Base-by-base conservation (phyloP, 345 rosid genomes). In the Nephelium lappaceum region DNA sequence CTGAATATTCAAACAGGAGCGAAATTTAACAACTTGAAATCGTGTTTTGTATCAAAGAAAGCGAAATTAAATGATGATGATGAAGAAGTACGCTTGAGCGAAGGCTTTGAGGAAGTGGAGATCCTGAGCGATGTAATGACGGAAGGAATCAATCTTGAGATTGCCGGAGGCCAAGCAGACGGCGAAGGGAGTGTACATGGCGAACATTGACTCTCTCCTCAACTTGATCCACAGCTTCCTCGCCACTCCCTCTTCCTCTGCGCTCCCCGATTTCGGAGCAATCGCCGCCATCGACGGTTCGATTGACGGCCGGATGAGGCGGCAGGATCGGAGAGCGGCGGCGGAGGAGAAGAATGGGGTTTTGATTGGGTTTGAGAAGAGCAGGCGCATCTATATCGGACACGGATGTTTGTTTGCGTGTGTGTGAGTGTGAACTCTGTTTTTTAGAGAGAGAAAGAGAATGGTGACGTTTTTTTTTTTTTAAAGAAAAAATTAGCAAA, bases 31-130 rank as follows among this genome's bases (percentile, higher is more conserved):
- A 64, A 60, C 51, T 45, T 5, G 51, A 45, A 45, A 45, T 45
- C 3, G 36, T 31, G 3, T 31, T 31, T 31, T 31, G 36, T 0
- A 31, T 31, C 36, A 31, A 31, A 31, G 36, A 31, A 31, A 31
- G 36, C 51, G 51, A 45, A 45, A 45, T 45, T 11, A 45, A 45
- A 11, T 5, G 39, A n/a, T n/a, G n/a, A n/a, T n/a, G n/a, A n/a
- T n/a, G n/a, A n/a, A 25, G 47, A 88, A 98, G 89, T 81, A 94
- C 99, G 98, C 99, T 31, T 87, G 92, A 61, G 92, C 90, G 72
- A 91, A 94, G 72, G 99, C 91, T 78, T 92, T 94, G 43, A 97
- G 98, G 86, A 93, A 97, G 82, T 90, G 87, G 75, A 81, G 88
- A 80, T 94, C 98, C 77, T 97, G 99, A 0, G 97, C 86, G 71